Base-by-base conservation (phyloP, 192 early-diverging fungal species). In the Umbelopsis vinacea region DNA sequence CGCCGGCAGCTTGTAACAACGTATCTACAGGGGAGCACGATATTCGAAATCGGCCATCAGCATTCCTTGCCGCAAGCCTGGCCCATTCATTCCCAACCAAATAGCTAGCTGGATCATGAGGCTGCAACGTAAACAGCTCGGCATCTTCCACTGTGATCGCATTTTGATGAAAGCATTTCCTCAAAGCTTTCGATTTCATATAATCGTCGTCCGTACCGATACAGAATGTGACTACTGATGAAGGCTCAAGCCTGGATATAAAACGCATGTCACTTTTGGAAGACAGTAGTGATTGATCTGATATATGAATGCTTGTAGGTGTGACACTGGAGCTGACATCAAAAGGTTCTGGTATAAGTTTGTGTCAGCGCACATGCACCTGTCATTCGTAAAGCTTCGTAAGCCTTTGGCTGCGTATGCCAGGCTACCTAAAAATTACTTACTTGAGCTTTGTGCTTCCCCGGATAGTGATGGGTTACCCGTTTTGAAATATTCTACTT, bases 401-500 rank as follows among this genome's bases (percentile, higher is more conserved):
- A 7, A 43, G 40, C 6, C 8, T 43, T 43, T 43, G 40, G 1
- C 5, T 43, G 48, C 15, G 2, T 50, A 50, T n/a, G n/a, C 26
- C 14, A 37, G 26, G 19, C 14, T 35, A 15, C 4, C 12, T 19
- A 14, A 12, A 19, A 37, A 35, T 3, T 35, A 15, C 29, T 11
- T 33, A 37, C 26, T 37, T 38, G 9, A 19, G 29, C 5, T 19
- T 29, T 0, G 11, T 0, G 6, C 23, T 54, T 54, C 53, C 53
- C 21, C 53, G 33, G 6, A 8, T 37, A 19, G 29, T 19, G 26
- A 33, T 15, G 14, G 14, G 17, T 63, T 12, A 11, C 57, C 57
- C 21, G 43, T 45, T n/a, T 15, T 47, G n/a, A 68, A 68, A 48
- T 68, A 68, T 68, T 68, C 67, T 14, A 68, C 67, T 23, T 23